Percentiles rank a stretch among this genome's conserved stretches.
These are phyloP conservation scores for Clarireedia homoeocarpa DNA, from an alignment of 2,329 filamentous ascomycete species.

Conservation along the genomic window DNA sequence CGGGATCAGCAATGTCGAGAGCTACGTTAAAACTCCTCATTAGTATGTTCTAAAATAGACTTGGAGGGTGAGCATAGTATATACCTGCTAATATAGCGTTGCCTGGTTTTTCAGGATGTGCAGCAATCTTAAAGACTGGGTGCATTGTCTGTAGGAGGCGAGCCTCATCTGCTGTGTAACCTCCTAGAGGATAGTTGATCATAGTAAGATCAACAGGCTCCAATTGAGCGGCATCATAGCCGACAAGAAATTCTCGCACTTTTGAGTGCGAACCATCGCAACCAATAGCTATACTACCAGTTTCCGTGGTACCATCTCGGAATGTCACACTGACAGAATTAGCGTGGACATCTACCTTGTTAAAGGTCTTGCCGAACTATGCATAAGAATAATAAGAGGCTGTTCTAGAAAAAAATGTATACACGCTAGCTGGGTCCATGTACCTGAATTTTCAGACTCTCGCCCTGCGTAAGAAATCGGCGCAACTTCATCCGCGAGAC, in stretches of 20 bases:
- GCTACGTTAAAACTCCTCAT: neutral
- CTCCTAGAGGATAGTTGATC: neutral
- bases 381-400: neutral
- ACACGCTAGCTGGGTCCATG: neutral
- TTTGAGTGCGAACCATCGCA: neutral
- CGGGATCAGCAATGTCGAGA: neutral
- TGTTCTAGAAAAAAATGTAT: neutral
- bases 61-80: neutral
- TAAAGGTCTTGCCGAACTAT: neutral
- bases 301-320: neutral
- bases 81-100: neutral
- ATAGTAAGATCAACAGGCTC: neutral
- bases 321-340: neutral
- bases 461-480: neutral
- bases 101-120: neutral
- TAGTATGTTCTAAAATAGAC: neutral
- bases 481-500: neutral
- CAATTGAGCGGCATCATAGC: neutral
- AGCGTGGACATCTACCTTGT: neutral
- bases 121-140: neutral
- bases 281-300: neutral
- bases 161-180: neutral
- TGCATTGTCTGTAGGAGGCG: neutral
- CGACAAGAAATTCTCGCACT: neutral
- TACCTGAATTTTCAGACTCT: neutral